Conservation (phyloP, 805 yeast genomes). For the Myxozyma geophila region DNA sequence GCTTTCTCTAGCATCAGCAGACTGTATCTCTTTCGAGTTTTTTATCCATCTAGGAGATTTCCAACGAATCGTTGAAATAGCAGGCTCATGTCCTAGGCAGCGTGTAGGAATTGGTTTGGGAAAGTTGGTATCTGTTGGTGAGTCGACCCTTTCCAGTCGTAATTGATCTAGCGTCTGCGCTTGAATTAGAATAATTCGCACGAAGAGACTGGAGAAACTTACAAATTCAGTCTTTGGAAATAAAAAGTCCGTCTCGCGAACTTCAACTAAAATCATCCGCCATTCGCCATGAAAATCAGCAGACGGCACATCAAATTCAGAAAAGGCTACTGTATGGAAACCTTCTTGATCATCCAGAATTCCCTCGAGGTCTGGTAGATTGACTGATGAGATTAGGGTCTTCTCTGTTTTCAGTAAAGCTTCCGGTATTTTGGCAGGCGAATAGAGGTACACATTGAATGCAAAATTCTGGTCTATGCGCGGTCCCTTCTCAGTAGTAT, state of each 20-base stretch:
- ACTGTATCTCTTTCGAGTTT: background rate
- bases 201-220: background rate
- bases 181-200: background rate
- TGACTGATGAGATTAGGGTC: background rate
- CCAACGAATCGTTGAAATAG: background rate
- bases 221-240: constrained; percentile 11
- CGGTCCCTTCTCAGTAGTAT: constrained; percentile 9
- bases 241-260: constrained; percentile 9
- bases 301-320: constrained; percentile 3
- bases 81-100: too few species aligned
- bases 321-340: constrained; percentile 8
- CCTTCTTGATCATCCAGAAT: constrained; percentile 3
- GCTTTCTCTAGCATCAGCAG: background rate
- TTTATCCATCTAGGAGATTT: constrained; percentile 3
- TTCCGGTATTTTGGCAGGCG: background rate
- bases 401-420: background rate
- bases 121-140: background rate
- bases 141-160: background rate
- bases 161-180: constrained; percentile 5
- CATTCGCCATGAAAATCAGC: background rate
- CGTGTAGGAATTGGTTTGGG: background rate
- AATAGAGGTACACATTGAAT: constrained; percentile 2
- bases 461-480: constrained; percentile 10
- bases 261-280: constrained; percentile 9
- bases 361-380: constrained; percentile 6